Conservation (phyloP, 805 yeast species). For the Vanderwaltozyma polyspora region DNA sequence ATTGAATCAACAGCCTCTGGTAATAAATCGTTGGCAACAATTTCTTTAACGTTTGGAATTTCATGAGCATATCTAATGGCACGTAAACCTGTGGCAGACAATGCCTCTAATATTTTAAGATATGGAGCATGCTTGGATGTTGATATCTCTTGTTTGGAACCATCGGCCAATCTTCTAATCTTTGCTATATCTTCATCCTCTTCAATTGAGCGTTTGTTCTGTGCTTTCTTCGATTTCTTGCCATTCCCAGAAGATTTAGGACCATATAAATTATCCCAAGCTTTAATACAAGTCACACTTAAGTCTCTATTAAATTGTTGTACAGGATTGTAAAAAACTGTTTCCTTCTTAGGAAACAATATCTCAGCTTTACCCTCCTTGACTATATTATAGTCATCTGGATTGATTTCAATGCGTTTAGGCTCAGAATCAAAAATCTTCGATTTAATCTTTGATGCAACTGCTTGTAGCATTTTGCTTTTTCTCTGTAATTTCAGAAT, state of each 20-base stretch:
- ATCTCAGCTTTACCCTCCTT: slow-evolving; percentile 79
- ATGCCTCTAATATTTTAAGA: slow-evolving; percentile 72
- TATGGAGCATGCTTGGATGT: slow-evolving; percentile 27
- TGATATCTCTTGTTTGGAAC: slow-evolving; percentile 8
- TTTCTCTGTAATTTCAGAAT: not conserved
- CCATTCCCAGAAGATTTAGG: slow-evolving; percentile 13
- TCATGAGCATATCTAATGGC: slow-evolving; percentile 91
- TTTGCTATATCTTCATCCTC: slow-evolving; percentile 5
- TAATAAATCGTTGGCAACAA: slow-evolving; percentile 84
- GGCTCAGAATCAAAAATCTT: slow-evolving; percentile 3
- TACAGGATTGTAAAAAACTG: slow-evolving; percentile 89
- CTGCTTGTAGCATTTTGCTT: slow-evolving; percentile 19
- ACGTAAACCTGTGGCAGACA: slow-evolving; percentile 90
- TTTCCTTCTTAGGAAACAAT: slow-evolving; percentile 67
- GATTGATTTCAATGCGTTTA: slow-evolving; percentile 10
- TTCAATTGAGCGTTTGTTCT: slow-evolving; percentile 6
- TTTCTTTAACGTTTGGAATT: slow-evolving; percentile 58
- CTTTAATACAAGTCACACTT: slow-evolving; percentile 71
- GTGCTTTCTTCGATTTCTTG: slow-evolving; percentile 17
- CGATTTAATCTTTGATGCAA: slow-evolving; percentile 14
- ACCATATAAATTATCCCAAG: slow-evolving; percentile 63
- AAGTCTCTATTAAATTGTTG: slow-evolving; percentile 95
- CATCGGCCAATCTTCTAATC: slow-evolving; percentile 24
- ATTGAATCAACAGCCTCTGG: slow-evolving; percentile 80
- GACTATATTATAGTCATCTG: slow-evolving; percentile 31